Percentiles rank a stretch among this genome's conserved stretches.
Conservation (phyloP, 2,329 filamentous ascomycete species). For the Teratosphaeria gauchensis region DNA sequence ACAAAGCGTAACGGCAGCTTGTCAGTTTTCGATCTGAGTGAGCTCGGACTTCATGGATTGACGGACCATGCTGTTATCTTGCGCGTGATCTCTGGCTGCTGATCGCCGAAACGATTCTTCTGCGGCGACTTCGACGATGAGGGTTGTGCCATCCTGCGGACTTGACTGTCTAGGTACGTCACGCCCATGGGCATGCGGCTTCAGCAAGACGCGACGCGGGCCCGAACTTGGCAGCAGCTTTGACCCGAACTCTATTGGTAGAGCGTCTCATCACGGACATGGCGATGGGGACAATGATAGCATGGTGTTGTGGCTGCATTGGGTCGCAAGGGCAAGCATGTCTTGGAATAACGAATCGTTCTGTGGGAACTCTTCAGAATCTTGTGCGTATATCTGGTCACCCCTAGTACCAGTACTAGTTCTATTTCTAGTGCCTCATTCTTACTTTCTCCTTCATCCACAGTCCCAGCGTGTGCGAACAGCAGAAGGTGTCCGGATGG, state of each 20-base stretch:
- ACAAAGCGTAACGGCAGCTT: background rate
- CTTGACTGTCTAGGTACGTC: background rate
- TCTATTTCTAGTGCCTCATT: background rate
- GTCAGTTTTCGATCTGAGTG: background rate
- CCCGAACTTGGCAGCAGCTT: background rate
- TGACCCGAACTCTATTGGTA: background rate
- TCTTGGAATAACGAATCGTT: background rate
- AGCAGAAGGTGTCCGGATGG: no score
- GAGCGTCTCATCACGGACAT: background rate
- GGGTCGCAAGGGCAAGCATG: background rate
- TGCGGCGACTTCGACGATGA: background rate
- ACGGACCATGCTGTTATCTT: constrained; percentile 24
- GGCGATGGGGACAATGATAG: background rate
- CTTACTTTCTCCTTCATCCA: background rate
- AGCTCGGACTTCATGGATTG: background rate
- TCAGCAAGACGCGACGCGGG: background rate
- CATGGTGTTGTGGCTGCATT: background rate
- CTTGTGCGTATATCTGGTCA: background rate
- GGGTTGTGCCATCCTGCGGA: background rate
- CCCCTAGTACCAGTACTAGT: background rate
- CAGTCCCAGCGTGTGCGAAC: no score
- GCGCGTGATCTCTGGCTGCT: constrained; percentile 17
- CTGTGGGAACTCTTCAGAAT: background rate
- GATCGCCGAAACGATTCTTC: background rate
- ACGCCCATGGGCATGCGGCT: background rate